These are phyloP conservation scores for Cruciata laevipes DNA, from an alignment of 257 asterid species.

Conservation along the genomic window DNA sequence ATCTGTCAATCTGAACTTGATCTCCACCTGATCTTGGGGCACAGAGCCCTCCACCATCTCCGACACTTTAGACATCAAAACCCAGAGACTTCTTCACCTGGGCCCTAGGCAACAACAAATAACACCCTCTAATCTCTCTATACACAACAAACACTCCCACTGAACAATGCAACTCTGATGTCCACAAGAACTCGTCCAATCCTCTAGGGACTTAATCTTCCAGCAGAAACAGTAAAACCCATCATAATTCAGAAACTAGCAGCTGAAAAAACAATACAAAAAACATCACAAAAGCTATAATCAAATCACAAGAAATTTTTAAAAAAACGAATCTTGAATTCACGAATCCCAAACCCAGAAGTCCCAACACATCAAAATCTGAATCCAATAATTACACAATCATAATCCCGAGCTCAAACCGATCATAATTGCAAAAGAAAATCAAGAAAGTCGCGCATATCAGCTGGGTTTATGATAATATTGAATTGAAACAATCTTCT, in stretches of 20 bases:
- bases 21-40: slow-evolving; percentile 75
- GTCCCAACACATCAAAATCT: slow-evolving; percentile 2
- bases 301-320: neutral
- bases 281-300: neutral
- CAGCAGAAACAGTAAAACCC: neutral
- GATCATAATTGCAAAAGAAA: slow-evolving; percentile 19
- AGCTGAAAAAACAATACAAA: neutral
- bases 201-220: neutral
- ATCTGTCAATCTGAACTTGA: slow-evolving; percentile 83
- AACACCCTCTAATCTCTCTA: slow-evolving; percentile 16
- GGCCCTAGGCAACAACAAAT: slow-evolving; percentile 13
- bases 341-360: neutral
- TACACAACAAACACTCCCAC: slow-evolving; percentile 31
- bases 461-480: slow-evolving; percentile 11
- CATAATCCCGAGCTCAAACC: slow-evolving; percentile 5
- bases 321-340: neutral
- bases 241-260: slow-evolving; percentile 7
- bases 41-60: slow-evolving; percentile 44
- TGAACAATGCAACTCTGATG: slow-evolving; percentile 21
- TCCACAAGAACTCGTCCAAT: slow-evolving; percentile 30
- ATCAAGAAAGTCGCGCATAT: slow-evolving; percentile 8
- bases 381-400: neutral
- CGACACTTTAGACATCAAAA: slow-evolving; percentile 18
- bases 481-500: slow-evolving; percentile 18
- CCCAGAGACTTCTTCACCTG: slow-evolving; percentile 27